Evolutionary conservation across 768 basidiomycete species (phyloP).

Genomic region (Suillus hirtellus): DNA sequence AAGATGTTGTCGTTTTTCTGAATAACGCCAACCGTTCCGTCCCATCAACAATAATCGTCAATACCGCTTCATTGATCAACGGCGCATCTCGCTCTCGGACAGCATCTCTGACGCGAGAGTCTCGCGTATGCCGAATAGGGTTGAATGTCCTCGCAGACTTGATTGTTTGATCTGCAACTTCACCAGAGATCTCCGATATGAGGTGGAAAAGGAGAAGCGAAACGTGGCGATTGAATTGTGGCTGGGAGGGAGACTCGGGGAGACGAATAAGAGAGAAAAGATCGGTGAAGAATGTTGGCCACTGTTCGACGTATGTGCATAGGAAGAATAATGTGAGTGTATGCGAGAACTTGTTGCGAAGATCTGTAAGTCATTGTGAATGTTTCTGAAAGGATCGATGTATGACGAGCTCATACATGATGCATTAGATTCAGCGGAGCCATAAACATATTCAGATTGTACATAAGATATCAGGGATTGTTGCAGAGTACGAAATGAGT

Average conservation of each 20-base stretch:
- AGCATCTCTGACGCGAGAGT: slow-evolving; percentile 83
- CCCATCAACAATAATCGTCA: slow-evolving; percentile 78
- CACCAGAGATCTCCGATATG: slow-evolving; percentile 91
- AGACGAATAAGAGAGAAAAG: slow-evolving; percentile 73
- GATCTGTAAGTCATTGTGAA: slow-evolving; percentile 47
- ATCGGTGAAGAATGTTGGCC: slow-evolving; percentile 83
- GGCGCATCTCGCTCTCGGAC: slow-evolving; percentile 89
- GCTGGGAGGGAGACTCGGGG: slow-evolving; percentile 52
- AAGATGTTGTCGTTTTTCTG: slow-evolving; percentile 48
- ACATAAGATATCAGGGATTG: slow-evolving; percentile 81
- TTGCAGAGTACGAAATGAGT: slow-evolving; percentile 69
- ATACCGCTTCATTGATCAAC: slow-evolving; percentile 81
- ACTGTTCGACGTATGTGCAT: slow-evolving; percentile 81
- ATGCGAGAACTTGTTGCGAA: slow-evolving; percentile 95
- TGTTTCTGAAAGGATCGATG: slow-evolving; percentile 12
- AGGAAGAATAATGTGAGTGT: slow-evolving; percentile 88
- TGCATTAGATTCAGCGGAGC: slow-evolving; percentile 78
- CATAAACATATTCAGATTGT: slow-evolving; percentile 84
- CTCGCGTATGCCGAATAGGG: slow-evolving; percentile 71
- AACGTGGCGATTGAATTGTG: slow-evolving; percentile 78
- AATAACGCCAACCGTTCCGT: slow-evolving; percentile 55
- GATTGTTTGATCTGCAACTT: slow-evolving; percentile 95
- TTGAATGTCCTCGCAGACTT: slow-evolving; percentile 81
- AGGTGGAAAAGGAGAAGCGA: slow-evolving; percentile 89
- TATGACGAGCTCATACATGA: slow-evolving; percentile 62